A percentile compares a stretch with the other conserved stretches of the same genome.
phyloP scores from a whole-genome alignment of 2,329 filamentous ascomycete genomes.

The Metarhizium rileyi region DNA sequence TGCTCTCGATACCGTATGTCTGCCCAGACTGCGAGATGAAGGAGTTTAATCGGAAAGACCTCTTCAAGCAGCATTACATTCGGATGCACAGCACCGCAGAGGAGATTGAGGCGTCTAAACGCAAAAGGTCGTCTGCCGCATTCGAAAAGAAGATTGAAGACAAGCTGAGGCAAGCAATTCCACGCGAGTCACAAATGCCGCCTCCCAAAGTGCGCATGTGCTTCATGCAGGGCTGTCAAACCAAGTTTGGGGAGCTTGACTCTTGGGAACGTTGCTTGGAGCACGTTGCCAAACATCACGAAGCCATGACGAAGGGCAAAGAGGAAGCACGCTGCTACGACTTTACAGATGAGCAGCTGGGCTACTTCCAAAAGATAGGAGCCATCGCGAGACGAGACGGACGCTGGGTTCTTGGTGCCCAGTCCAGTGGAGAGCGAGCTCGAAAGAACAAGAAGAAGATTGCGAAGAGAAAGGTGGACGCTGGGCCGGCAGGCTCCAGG shows the following conservation, averaged over 20 bases:
- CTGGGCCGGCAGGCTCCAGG: background rate
- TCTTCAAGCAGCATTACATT: conserved; percentile 79
- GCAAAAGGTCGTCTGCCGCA: conserved; percentile 23
- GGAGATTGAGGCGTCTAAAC: conserved; percentile 27
- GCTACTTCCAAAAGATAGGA: background rate
- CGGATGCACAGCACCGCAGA: conserved; percentile 59
- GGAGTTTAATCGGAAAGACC: conserved; percentile 79
- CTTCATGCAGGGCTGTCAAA: conserved; percentile 49
- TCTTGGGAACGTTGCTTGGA: conserved; percentile 82
- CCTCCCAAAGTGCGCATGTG: conserved; percentile 54
- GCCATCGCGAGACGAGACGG: conserved; percentile 16
- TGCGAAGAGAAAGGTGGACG: background rate
- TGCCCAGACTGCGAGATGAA: conserved; percentile 57
- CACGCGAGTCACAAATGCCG: conserved; percentile 9
- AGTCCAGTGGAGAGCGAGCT: conserved; percentile 4
- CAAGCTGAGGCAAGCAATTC: background rate
- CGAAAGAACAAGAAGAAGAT: conserved; percentile 7
- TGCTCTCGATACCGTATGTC: conserved; percentile 63
- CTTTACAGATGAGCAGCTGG: conserved; percentile 2
- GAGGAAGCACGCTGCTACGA: background rate
- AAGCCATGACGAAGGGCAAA: conserved; percentile 22
- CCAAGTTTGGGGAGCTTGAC: conserved; percentile 46
- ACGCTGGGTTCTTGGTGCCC: conserved; percentile 21
- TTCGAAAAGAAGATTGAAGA: conserved; percentile 43
- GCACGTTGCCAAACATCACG: conserved; percentile 74